phyloP scores from a whole-genome alignment of 768 basidiomycete species.

The Boletus vinaceobasis region DNA sequence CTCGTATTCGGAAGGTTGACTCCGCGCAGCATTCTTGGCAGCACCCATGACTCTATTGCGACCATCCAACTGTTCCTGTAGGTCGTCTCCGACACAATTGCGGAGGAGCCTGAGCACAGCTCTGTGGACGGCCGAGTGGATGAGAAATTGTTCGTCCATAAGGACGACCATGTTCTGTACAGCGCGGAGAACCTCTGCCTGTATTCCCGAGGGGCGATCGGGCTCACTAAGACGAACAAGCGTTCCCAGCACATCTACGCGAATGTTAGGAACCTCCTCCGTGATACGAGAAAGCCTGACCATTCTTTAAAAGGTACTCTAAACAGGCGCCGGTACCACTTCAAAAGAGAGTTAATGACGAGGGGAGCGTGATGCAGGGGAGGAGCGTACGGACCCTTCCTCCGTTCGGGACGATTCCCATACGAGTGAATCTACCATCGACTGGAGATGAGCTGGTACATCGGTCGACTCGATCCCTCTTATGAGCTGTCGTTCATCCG shows the following conservation, averaged over 20 bases:
- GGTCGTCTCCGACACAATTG: conserved; percentile 87
- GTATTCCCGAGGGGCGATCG: conserved; percentile 86
- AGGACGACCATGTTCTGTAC: conserved; percentile 90
- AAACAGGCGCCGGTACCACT: conserved; percentile 87
- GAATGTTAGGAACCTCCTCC: background rate
- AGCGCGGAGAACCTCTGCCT: conserved; percentile 81
- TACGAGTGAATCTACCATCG: conserved; percentile 83
- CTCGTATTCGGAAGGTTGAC: conserved; percentile 84
- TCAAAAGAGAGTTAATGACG: conserved; percentile 11
- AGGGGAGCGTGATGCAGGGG: background rate
- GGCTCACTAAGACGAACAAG: conserved; percentile 83
- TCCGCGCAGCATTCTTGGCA: conserved; percentile 63
- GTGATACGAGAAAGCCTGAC: conserved; percentile 35
- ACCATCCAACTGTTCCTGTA: conserved; percentile 85
- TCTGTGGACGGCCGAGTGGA: conserved; percentile 86
- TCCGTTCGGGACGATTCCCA: conserved; percentile 83
- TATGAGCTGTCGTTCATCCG: conserved; percentile 84
- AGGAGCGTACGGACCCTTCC: conserved; percentile 64
- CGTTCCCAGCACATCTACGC: conserved; percentile 71
- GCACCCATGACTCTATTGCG: conserved; percentile 77
- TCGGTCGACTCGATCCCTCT: conserved; percentile 79
- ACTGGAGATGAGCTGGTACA: conserved; percentile 71
- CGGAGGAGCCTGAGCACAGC: conserved; percentile 82
- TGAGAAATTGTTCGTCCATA: conserved; percentile 89
- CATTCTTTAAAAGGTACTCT: conserved; percentile 89